Percentiles rank a stretch among this genome's conserved stretches.
These are phyloP conservation scores for Asterophora lycoperdoides DNA, from an alignment of 768 basidiomycete genomes.

Conservation along the genomic window DNA sequence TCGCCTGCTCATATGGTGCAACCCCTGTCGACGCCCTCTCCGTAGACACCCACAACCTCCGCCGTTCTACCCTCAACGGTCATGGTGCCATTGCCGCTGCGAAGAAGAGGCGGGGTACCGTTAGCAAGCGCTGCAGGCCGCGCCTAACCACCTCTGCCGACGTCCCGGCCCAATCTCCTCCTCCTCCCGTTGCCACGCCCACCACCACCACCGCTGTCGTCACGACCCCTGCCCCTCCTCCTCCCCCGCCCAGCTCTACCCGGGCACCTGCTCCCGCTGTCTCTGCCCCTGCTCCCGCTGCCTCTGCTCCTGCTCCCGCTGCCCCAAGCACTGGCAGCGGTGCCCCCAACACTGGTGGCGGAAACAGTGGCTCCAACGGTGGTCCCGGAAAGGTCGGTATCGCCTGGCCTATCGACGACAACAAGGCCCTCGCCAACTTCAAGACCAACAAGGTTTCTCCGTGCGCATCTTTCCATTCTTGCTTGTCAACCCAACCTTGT, in stretches of 20 bases:
- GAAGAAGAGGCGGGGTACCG: slow-evolving; percentile 46
- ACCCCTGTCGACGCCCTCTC: slow-evolving; percentile 51
- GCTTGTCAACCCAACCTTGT: no score
- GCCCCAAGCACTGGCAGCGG: slow-evolving; percentile 6
- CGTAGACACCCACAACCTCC: slow-evolving; percentile 31
- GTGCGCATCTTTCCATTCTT: slow-evolving; percentile 28
- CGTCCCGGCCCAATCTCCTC: slow-evolving; percentile 1
- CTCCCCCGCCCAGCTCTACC: slow-evolving; percentile 13
- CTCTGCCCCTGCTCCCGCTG: slow-evolving; percentile 15
- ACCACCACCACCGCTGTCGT: slow-evolving; percentile 6
- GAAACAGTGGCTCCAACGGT: slow-evolving; percentile 18
- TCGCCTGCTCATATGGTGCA: slow-evolving; percentile 46
- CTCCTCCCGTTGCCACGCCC: slow-evolving; percentile 13
- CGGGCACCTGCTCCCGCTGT: slow-evolving; percentile 11
- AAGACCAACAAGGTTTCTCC: slow-evolving; percentile 36
- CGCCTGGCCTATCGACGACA: slow-evolving; percentile 62
- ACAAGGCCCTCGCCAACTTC: slow-evolving; percentile 47
- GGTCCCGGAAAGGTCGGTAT: slow-evolving; percentile 51
- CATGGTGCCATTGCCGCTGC: slow-evolving; percentile 38
- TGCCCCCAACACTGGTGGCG: slow-evolving; percentile 7
- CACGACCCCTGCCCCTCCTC: background rate
- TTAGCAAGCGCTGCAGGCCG: slow-evolving; percentile 53
- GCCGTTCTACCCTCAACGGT: slow-evolving; percentile 40
- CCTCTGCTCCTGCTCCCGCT: slow-evolving; percentile 14
- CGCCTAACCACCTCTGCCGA: slow-evolving; percentile 29